Base-by-base conservation (phyloP, 805 yeast genomes). In the Priceomyces carsonii region DNA sequence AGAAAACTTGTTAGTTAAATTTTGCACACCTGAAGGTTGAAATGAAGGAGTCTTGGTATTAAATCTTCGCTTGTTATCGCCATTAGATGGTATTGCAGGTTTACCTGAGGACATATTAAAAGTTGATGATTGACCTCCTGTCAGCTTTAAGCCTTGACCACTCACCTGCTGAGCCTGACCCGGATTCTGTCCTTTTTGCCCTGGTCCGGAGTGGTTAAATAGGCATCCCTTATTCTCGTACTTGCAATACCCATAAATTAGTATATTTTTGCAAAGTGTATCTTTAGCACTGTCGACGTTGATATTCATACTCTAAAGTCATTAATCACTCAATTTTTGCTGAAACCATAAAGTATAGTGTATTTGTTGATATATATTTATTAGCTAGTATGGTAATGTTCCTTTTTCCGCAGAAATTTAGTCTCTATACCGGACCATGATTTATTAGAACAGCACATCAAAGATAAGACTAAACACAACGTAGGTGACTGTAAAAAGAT, bases 151-250 rank as follows among this genome's bases (percentile, higher is more conserved):
- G n/a, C n/a, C 17, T 5, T 26, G 29, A 6, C 16, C 29, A 26
- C n/a, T n/a, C n/a, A n/a, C n/a, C n/a, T n/a, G n/a, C n/a, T 24
- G 26, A 9, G 36, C 21, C 5, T 34, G 26, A 9, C 27, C 18
- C 20, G 45, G 36, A 42, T 12, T 43, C 32, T 37, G 35, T 20
- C 27, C 41, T 13, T 29, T 12, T 26, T 35, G 51, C 30, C 63
- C 67, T 25, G 55, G 61, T 39, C 29, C 17, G 10, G 75, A 83
- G 56, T 86, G 95, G 33, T 77, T 79, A 54, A 86, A 88, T 2
- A 82, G 83, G 55, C 96, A 88, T 8, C 95, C 95, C 50, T 86
- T 87, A 47, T 84, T 83, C 49, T 85, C 89, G 62, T 76, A 87
- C 57, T 86, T 86, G 67, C 96, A 88, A 51, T 75, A 86, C 3